A percentile compares a stretch with the other conserved stretches of the same genome.
phyloP scores from a whole-genome alignment of 2,329 filamentous ascomycete genomes.

The Colletotrichum shisoi region DNA sequence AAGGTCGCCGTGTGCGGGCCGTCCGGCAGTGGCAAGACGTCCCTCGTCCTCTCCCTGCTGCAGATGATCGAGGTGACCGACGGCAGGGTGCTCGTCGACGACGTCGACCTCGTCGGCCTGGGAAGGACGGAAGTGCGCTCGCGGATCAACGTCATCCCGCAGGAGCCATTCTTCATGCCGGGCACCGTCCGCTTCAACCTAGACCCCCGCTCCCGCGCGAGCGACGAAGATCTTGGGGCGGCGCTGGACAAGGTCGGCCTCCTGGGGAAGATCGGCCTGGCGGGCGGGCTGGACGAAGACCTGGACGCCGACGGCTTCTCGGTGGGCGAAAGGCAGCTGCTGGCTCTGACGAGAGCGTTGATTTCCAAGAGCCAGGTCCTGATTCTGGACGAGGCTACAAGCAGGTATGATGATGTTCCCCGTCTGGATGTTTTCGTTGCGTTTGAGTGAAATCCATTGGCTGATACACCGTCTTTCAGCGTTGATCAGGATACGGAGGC shows the following conservation, averaged over 20 bases:
- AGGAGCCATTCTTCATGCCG: conserved; percentile 57
- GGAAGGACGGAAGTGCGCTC: conserved; percentile 54
- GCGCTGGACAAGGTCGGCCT: conserved; percentile 56
- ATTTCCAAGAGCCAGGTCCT: conserved; percentile 48
- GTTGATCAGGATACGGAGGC: conserved; percentile 21
- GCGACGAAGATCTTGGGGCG: conserved; percentile 52
- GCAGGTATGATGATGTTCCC: conserved; percentile 28
- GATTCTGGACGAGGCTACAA: conserved; percentile 48
- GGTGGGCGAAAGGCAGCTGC: conserved; percentile 57
- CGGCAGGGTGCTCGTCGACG: conserved; percentile 54
- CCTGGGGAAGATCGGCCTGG: conserved; percentile 49
- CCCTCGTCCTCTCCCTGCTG: conserved; percentile 57
- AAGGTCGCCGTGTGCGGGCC: conserved; percentile 62
- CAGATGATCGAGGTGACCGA: conserved; percentile 55
- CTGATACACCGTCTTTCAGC: not conserved
- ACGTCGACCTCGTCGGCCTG: conserved; percentile 52
- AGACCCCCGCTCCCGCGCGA: conserved; percentile 49
- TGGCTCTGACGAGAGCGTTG: conserved; percentile 58
- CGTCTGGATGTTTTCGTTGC: too few relatives aligned
- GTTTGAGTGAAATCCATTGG: too few relatives aligned
- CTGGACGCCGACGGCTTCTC: conserved; percentile 49
- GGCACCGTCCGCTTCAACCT: conserved; percentile 59
- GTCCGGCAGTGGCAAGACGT: conserved; percentile 62
- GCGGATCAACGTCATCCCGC: conserved; percentile 56
- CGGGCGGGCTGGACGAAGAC: conserved; percentile 51